Evolutionary conservation across 2,329 filamentous ascomycete species (phyloP).

Genomic region (Colletotrichum sp.): DNA sequence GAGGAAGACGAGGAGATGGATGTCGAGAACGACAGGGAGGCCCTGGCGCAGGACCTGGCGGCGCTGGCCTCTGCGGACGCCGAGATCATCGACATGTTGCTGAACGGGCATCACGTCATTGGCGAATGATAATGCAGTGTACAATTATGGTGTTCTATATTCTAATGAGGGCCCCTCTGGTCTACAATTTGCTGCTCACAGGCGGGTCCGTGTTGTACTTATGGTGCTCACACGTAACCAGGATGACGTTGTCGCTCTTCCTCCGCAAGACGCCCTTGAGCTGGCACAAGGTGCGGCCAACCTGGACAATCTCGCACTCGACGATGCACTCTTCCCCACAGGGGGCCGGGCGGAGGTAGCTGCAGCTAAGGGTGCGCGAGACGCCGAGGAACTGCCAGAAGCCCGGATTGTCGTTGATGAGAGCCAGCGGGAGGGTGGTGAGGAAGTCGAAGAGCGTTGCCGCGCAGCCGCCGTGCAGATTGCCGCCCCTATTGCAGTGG

Average conservation of each 20-base stretch:
- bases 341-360: conserved; percentile 68
- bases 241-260: conserved; percentile 55
- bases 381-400: conserved; percentile 69
- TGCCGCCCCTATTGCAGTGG: conserved; percentile 59
- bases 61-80: conserved; percentile 9
- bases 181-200: conserved; percentile 28
- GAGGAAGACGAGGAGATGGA: conserved; percentile 33
- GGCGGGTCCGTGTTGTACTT: conserved; percentile 65
- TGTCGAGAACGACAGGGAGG: conserved; percentile 28
- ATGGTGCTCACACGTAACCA: conserved; percentile 67
- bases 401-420: conserved; percentile 58
- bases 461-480: conserved; percentile 67
- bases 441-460: conserved; percentile 72
- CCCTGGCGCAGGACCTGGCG: conserved; percentile 27
- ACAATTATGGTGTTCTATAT: neutral
- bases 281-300: conserved; percentile 59
- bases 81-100: conserved; percentile 15
- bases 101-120: conserved; percentile 6
- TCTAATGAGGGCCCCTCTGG: neutral
- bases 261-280: conserved; percentile 60
- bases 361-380: conserved; percentile 68
- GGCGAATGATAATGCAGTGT: neutral
- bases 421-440: conserved; percentile 63
- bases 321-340: conserved; percentile 55
- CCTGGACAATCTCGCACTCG: conserved; percentile 61